Base-by-base conservation (phyloP, 2,329 filamentous ascomycete genomes). In the Colletotrichum tropicicola region DNA sequence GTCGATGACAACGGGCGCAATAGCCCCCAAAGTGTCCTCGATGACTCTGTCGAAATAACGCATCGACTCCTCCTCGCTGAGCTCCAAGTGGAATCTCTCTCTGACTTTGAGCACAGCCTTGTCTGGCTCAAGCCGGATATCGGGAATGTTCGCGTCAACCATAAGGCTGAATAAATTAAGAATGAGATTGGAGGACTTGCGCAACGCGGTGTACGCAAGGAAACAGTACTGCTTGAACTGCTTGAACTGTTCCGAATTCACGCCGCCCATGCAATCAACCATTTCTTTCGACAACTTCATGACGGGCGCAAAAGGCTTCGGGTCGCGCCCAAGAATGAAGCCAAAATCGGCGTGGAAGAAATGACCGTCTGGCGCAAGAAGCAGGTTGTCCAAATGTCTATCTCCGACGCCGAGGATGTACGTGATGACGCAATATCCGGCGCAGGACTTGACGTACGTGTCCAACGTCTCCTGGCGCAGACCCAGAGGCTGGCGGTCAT, bases 341-440 rank as follows among this genome's bases (percentile, higher is more conserved):
- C 97, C 96, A 73, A 99, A 99, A 77, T 99, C 96, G 28, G 95
- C 94, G 76, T 99, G 96, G 85, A 99, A 98, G 83, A 99, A 99
- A 78, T 97, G 93, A 0, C 89, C 96, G 70, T 94, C 91, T 1
- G 96, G 94, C 0, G 94, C 89, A 5, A 99, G 88, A 25, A 99
- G 89, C 1, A 99, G 87, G 73, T 99, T 99, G 76, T 99, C 96
- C 3, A 98, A 86, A 78, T 99, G 96, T 2, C 96, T 90, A 75
- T 99, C 96, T 19, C 96, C 96, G 3, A 99, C 96, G 30, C 96
- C 97, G 12, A 99, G 87, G 15, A 99, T 92, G 77, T 99, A 99
- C 0, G 97, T 99, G 70, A 99, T 98, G 13, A 99, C 96, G 77
- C 96, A 98, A 79, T 99, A 99, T 32, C 96, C 96, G 0, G 96